Evolutionary conservation across 31 red algal species (phyloP).

Genomic region (Odonthalia washingtoniensis): DNA sequence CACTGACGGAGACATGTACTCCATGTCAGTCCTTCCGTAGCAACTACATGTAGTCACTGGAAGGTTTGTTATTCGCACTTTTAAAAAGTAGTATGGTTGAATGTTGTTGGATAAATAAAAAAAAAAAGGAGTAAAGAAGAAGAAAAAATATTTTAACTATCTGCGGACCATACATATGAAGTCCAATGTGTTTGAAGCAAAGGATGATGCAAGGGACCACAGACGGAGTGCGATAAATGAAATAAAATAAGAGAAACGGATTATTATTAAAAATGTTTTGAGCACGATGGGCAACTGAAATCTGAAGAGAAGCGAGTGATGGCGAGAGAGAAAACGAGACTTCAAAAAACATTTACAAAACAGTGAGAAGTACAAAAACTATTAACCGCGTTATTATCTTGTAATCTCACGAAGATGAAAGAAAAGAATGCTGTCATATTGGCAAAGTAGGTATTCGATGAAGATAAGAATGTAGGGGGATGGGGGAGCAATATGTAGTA

Average conservation of each 20-base stretch:
- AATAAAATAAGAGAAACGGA: no score
- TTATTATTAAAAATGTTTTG: no score
- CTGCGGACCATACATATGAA: background rate
- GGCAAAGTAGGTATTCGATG: background rate
- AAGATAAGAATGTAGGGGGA: background rate
- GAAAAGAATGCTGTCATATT: background rate
- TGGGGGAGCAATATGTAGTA: background rate
- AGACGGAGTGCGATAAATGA: no score
- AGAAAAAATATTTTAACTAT: background rate
- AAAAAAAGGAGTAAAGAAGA: background rate
- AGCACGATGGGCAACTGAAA: no score
- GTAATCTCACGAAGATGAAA: background rate
- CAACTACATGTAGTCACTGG: background rate
- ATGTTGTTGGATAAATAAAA: background rate
- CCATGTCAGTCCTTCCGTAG: background rate
- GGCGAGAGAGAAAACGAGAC: no score
- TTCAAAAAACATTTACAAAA: no score
- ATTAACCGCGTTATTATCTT: background rate
- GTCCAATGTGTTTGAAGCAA: background rate
- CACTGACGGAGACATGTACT: conserved; percentile 52
- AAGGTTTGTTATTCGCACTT: background rate
- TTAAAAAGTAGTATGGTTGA: background rate
- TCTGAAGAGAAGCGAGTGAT: no score
- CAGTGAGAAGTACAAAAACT: background rate
- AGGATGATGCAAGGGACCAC: no score